Evolutionary conservation across 139 green algal species (phyloP), one percentile per base, ranked within the genome.

Genomic region (Haematococcus lacustris): DNA sequence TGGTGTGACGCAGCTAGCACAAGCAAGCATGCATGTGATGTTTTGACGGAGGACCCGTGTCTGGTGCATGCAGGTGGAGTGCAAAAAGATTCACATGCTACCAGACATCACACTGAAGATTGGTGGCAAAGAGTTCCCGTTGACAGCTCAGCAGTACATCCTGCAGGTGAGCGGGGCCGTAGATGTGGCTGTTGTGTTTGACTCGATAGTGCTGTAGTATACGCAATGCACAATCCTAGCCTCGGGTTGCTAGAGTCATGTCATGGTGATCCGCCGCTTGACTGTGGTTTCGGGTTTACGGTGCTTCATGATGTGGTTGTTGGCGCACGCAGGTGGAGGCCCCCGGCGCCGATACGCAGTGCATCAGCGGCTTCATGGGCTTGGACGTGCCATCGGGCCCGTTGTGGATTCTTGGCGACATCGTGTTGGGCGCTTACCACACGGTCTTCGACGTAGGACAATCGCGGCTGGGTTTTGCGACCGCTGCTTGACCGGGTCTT

Each of bases 391-490:
- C 92, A 0, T 35, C 76, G 37, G 94, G 94, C 6, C 94, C 91
- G 7, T 86, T 98, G 43, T 99, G 95, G 95, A 98, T 98, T 71
- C 78, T 99, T 75, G 95, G 94, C 0, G 94, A 97, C 71, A 84
- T 97, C 38, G 98, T 98, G 84, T 76, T 98, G 7, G 94, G 91
- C 33, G 81, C 86, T 2, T 99, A 97, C 82, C 91, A 99, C 88
- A 96, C 93, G 6, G 87, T 97, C 0, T 99, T 97, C 73, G 94
- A 99, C 68, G 89, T 88, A 39, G 95, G 92, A 64, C 88, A 93
- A 39, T 74, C 82, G 62, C 82, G 94, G 7, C 78, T 99, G 0
- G 95, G 95, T 41, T 98, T 99, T 82, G 95, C 95, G 1, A 71
- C 85, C 21, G 84, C 93, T 7, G 83, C 38, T 53, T 53, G 43